A percentile compares a stretch with the other conserved stretches of the same genome.
phyloP scores from a whole-genome alignment of 2,329 filamentous ascomycete species.

The Pezicula radicicola region DNA sequence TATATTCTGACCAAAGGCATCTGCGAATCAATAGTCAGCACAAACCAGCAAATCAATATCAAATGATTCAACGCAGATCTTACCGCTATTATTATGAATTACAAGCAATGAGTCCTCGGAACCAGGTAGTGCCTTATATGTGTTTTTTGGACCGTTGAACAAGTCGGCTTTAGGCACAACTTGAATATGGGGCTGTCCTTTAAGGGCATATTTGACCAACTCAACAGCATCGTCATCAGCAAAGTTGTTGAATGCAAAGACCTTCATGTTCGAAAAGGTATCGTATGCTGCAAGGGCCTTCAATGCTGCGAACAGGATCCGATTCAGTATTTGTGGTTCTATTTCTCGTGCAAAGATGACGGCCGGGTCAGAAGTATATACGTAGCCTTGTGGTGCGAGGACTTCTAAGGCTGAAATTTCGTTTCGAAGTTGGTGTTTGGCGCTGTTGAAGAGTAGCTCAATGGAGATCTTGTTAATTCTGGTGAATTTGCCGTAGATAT shows the following conservation, averaged over 20 bases:
- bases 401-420: constrained; percentile 23
- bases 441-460: constrained; percentile 20
- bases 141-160: constrained; percentile 9
- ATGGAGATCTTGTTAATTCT: constrained; percentile 13
- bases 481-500: constrained; percentile 10
- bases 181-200: constrained; percentile 10
- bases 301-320: constrained; percentile 17
- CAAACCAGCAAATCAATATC: background rate
- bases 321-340: constrained; percentile 16
- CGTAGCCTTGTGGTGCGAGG: constrained; percentile 20
- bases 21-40: constrained; percentile 1
- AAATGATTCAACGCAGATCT: background rate
- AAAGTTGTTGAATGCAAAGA: constrained; percentile 24
- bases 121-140: constrained; percentile 2
- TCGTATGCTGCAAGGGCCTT: constrained; percentile 13
- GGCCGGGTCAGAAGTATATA: constrained; percentile 24
- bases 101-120: constrained; percentile 18
- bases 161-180: constrained; percentile 14
- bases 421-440: constrained; percentile 19
- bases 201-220: constrained; percentile 11
- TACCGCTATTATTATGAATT: constrained; percentile 24
- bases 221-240: constrained; percentile 9
- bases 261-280: constrained; percentile 16
- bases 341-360: constrained; percentile 22
- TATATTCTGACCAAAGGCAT: constrained; percentile 28